A percentile compares a stretch with the other conserved stretches of the same genome.
Evolutionary conservation across 768 basidiomycete genomes (phyloP).

Genomic region (Suillus lakei): DNA sequence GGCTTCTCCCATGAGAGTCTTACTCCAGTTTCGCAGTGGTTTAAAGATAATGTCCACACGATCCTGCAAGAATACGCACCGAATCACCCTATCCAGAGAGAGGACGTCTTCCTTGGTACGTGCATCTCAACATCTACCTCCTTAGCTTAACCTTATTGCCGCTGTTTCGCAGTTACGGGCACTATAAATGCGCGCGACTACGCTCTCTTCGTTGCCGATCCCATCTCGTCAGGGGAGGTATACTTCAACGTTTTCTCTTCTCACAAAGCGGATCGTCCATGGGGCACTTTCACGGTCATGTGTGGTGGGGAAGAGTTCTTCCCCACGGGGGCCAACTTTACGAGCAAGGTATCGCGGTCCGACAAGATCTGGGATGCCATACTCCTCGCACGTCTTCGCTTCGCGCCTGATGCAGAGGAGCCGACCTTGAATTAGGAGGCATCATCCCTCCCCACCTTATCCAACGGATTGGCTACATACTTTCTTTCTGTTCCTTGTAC

Average conservation of each 20-base stretch:
- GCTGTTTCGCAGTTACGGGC: constrained; percentile 57
- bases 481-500: not conserved
- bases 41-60: constrained; percentile 66
- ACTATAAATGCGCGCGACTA: constrained; percentile 73
- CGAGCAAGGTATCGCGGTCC: constrained; percentile 59
- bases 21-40: constrained; percentile 73
- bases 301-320: constrained; percentile 46
- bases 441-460: not conserved
- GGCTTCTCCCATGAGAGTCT: constrained; percentile 58
- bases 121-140: not conserved
- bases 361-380: constrained; percentile 56
- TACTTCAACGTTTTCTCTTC: constrained; percentile 72
- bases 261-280: constrained; percentile 57
- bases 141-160: not conserved
- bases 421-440: constrained; percentile 47
- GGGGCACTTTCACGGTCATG: constrained; percentile 78
- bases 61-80: constrained; percentile 60
- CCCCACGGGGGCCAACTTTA: constrained; percentile 37
- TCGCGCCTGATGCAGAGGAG: constrained; percentile 62
- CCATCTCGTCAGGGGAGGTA: constrained; percentile 64
- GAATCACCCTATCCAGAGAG: constrained; percentile 53
- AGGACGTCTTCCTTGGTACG: constrained; percentile 59
- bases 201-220: constrained; percentile 76
- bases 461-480: not conserved
- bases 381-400: constrained; percentile 67